Conservation (phyloP, 257 asterid species). For the Penstemon barbatus region DNA sequence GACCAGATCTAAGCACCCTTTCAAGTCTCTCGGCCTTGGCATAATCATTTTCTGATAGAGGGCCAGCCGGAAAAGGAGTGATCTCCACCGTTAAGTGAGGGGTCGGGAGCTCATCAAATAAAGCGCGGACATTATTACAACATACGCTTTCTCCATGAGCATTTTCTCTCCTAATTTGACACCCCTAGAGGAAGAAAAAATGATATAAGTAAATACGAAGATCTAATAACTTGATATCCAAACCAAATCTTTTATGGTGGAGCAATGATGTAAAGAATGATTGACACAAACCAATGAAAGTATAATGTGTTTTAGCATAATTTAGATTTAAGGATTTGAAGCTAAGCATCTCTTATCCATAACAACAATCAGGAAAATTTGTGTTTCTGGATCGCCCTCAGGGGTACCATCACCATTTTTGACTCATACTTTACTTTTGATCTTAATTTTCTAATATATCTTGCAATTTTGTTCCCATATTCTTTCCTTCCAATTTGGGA, state of each 20-base stretch:
- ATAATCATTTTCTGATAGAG: conserved; percentile 76
- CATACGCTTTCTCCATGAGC: conserved; percentile 97
- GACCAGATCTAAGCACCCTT: conserved; percentile 84
- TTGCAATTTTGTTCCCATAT: too few species aligned
- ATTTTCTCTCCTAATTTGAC: conserved; percentile 91
- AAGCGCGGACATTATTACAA: conserved; percentile 88
- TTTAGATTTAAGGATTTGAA: too few species aligned
- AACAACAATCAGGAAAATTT: too few species aligned
- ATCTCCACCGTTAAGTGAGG: conserved; percentile 82
- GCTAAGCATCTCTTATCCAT: too few species aligned
- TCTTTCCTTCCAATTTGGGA: too few species aligned
- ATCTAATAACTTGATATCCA: not conserved
- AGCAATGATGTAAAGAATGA: not conserved
- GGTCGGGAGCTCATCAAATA: conserved; percentile 95
- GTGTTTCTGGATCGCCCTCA: too few species aligned
- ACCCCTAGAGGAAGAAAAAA: conserved; percentile 52
- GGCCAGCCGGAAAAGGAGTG: conserved; percentile 89
- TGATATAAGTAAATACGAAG: not conserved
- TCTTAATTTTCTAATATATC: too few species aligned
- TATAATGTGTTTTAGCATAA: not conserved
- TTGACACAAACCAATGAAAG: not conserved
- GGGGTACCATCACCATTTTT: too few species aligned
- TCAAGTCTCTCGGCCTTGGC: conserved; percentile 87
- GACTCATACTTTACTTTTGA: too few species aligned
- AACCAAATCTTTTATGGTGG: not conserved